These are phyloP conservation scores for Candida multigemmis DNA, from an alignment of 805 yeast genomes.

Conservation along the genomic window DNA sequence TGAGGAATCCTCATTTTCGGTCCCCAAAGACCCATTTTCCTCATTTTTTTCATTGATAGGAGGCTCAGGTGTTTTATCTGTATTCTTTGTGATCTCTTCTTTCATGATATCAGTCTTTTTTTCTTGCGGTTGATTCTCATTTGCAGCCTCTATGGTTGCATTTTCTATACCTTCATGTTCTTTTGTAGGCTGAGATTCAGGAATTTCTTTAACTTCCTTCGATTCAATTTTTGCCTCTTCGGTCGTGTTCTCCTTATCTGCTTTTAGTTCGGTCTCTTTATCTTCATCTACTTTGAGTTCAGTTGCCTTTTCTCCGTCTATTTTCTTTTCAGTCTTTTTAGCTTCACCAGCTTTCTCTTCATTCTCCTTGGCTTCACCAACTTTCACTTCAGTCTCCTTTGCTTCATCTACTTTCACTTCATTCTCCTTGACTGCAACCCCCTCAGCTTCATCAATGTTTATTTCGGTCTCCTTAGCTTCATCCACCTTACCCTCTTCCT, in stretches of 20 bases:
- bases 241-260: not conserved
- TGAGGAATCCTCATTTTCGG: constrained; percentile 3
- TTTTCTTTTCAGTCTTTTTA: not conserved
- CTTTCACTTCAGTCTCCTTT: not conserved
- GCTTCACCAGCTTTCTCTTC: not conserved
- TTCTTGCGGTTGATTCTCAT: too few species aligned
- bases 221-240: constrained; percentile 2
- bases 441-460: constrained; percentile 1
- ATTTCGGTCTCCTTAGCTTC: constrained; percentile 1
- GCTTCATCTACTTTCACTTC: not conserved
- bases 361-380: constrained; percentile 1
- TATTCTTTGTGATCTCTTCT: constrained; percentile 1
- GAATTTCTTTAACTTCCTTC: not conserved
- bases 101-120: not conserved
- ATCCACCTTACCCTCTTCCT: constrained; percentile 1
- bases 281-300: not conserved
- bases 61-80: constrained; percentile 1
- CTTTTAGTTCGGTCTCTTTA: not conserved
- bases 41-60: constrained; percentile 1
- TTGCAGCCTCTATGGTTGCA: too few species aligned
- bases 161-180: not conserved
- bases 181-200: not conserved
- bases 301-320: not conserved
- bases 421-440: constrained; percentile 1
- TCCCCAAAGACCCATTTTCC: constrained; percentile 1